phyloP scores from a whole-genome alignment of 2,329 filamentous ascomycete species.

The Sarocladiaceae sp. region DNA sequence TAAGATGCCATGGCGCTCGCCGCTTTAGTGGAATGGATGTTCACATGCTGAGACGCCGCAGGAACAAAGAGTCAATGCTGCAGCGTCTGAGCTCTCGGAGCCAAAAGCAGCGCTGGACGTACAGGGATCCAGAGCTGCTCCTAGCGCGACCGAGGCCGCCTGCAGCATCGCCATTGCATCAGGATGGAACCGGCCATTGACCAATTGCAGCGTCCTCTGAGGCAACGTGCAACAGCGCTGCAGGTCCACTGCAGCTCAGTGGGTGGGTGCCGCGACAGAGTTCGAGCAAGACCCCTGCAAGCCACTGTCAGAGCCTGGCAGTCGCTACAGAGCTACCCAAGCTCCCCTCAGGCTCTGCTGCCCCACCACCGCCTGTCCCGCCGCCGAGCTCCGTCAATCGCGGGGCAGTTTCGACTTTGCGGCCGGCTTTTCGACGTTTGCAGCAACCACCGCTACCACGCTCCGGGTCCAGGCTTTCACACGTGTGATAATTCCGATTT shows the following conservation, averaged over 20 bases:
- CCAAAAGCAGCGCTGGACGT: background rate
- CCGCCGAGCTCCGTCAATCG: background rate
- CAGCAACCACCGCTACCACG: background rate
- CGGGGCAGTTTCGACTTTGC: constrained; percentile 7
- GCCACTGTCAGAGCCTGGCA: background rate
- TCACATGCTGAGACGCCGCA: background rate
- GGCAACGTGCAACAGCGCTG: constrained; percentile 16
- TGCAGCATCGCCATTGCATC: background rate
- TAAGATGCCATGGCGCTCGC: background rate
- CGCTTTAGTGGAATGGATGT: no score
- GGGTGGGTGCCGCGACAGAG: no score
- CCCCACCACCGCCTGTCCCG: constrained; percentile 6
- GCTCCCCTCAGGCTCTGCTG: background rate
- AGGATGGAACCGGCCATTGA: constrained; percentile 14
- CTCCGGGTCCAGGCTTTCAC: background rate
- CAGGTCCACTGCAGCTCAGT: constrained; percentile 13
- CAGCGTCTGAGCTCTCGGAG: background rate
- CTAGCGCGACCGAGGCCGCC: constrained; percentile 3
- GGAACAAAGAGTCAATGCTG: background rate
- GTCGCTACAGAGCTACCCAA: background rate
- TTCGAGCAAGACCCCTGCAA: background rate
- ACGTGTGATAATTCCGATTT: background rate
- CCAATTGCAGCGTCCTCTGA: constrained; percentile 17
- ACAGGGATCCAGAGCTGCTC: background rate
- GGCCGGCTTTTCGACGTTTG: constrained; percentile 7